Conservation (phyloP, 345 rosid species). For the Brassica rapa region DNA sequence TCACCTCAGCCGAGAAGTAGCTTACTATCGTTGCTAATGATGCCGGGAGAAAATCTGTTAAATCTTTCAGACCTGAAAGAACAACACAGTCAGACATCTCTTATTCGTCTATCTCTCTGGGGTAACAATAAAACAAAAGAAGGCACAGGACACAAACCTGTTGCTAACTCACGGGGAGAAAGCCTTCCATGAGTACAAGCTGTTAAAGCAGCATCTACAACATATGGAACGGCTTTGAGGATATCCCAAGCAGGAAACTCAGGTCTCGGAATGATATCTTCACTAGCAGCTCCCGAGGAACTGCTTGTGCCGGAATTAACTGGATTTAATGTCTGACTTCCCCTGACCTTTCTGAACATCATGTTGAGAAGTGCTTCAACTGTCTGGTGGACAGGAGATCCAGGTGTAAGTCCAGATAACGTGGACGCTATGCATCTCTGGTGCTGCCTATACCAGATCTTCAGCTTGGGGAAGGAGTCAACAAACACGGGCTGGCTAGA, state of each 20-base stretch:
- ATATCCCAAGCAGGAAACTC: slow-evolving; percentile 95
- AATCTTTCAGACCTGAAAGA: slow-evolving; percentile 85
- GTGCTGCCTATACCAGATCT: slow-evolving; percentile 90
- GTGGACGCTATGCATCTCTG: slow-evolving; percentile 86
- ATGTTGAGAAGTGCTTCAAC: slow-evolving; percentile 78
- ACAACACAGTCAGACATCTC: slow-evolving; percentile 13
- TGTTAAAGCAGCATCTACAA: slow-evolving; percentile 91
- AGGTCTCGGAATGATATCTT: slow-evolving; percentile 64
- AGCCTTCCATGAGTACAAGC: slow-evolving; percentile 95
- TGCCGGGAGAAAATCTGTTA: slow-evolving; percentile 95
- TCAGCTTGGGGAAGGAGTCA: slow-evolving; percentile 89
- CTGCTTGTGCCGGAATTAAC: slow-evolving; percentile 78
- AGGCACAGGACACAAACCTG: slow-evolving; percentile 60
- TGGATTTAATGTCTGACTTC: slow-evolving; percentile 58
- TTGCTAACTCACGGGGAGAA: slow-evolving; percentile 95
- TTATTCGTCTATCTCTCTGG: background rate
- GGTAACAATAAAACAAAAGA: background rate
- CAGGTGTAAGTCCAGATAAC: slow-evolving; percentile 79
- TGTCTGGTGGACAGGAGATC: slow-evolving; percentile 81
- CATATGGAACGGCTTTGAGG: slow-evolving; percentile 88
- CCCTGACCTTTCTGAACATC: slow-evolving; percentile 78
- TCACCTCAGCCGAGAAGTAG: slow-evolving; percentile 96
- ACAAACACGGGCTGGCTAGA: slow-evolving; percentile 69
- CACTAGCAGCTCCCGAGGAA: slow-evolving; percentile 73
- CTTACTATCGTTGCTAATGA: slow-evolving; percentile 85